Evolutionary conservation across 306 rosid genomes (phyloP), one percentile per base, ranked within the genome.

Genomic region (Quercus glauca): DNA sequence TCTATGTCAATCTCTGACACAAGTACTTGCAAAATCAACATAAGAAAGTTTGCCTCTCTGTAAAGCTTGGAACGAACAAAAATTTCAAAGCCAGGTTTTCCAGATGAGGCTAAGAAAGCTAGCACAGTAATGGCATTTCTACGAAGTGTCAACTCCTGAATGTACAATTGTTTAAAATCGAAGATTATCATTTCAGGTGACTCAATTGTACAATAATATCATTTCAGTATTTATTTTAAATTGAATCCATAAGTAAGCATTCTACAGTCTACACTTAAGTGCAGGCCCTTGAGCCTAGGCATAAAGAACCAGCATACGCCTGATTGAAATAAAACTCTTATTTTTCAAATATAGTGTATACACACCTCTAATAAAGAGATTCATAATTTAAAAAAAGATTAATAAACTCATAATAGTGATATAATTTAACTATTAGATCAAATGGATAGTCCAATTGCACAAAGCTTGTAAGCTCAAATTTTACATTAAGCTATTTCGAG

Each of bases 101-200:
- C 97, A 5, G 99, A 92, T 3, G 97, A 94, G 60, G 97, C 87
- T 1, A 94, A 86, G 90, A 94, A 92, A 69, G 99, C 93, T 79
- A 94, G 87, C 86, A 91, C 86, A 75, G 87, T 88, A 87, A 92
- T 55, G 33, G 92, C 85, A 83, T 83, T 88, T 78, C 88, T 89
- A 70, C 88, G 57, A 74, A 91, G 86, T 83, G 84, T 85, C 87
- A 92, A 83, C 80, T 84, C 97, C 97, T 92, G 91, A 86, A 84
- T 85, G 76, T 76, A 80, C 78, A 86, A 74, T 63, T 19, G 55
- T 78, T 18, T 51, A 53, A 79, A 70, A 51, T 74, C 57, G 35
- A 61, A 70, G 72, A 74, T 12, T 45, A 45, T 37, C 45, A 37
- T 6, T 7, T 37, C 8, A 58, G 53, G 73, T 12, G n/a, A 60